Percentiles rank a stretch among this genome's conserved stretches.
Evolutionary conservation across 2,329 filamentous ascomycete genomes (phyloP).

Genomic region (Botrytis hyacinthi): DNA sequence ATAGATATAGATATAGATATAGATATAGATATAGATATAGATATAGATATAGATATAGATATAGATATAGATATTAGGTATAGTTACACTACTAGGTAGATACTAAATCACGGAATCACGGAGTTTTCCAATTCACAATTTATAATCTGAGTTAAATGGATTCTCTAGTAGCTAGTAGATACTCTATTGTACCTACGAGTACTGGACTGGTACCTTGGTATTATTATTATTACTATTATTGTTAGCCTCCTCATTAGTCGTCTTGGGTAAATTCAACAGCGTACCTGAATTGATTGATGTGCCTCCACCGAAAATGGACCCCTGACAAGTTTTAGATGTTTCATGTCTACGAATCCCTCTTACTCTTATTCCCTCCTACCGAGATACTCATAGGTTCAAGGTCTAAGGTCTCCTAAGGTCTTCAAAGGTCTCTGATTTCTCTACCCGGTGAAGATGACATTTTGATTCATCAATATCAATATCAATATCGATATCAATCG

Average conservation of each 20-base stretch:
- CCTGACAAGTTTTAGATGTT: constrained; percentile 9
- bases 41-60: too few relatives aligned
- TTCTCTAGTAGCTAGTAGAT: not conserved
- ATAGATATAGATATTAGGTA: too few relatives aligned
- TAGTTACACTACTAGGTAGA: too few relatives aligned
- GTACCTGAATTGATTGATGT: constrained; percentile 2
- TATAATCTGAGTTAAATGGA: not conserved
- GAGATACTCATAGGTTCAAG: not conserved
- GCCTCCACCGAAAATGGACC: constrained; percentile 1
- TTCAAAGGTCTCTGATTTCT: not conserved
- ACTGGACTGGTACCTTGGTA: too few relatives aligned
- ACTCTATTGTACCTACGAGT: not conserved
- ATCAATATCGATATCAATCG: not conserved
- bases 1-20: too few relatives aligned
- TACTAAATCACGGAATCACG: too few relatives aligned
- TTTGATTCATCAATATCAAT: constrained; percentile 16
- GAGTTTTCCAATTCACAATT: too few relatives aligned
- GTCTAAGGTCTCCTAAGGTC: not conserved
- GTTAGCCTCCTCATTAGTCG: not conserved
- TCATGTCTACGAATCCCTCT: constrained; percentile 4
- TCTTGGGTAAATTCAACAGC: not conserved
- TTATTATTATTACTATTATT: too few relatives aligned
- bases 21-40: too few relatives aligned
- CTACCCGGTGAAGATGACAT: not conserved
- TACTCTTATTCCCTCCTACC: not conserved